phyloP scores from a whole-genome alignment of 2,329 filamentous ascomycete species.

The Fusarium transvaalense region DNA sequence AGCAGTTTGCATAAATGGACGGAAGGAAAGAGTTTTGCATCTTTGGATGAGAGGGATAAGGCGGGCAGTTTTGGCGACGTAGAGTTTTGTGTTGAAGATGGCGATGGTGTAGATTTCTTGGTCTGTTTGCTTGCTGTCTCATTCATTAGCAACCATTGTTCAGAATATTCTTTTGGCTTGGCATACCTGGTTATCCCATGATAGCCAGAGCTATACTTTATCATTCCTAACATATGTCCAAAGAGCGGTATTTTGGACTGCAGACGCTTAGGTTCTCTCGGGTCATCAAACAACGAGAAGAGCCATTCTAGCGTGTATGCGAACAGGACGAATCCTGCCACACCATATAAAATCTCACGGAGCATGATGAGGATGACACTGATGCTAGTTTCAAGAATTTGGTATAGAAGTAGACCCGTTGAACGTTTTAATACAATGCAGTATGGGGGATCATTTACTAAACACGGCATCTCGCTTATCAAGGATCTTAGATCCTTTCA shows the following conservation, averaged over 20 bases:
- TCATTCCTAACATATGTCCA: constrained; percentile 38
- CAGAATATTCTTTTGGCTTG: accelerated
- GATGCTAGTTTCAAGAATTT: not conserved
- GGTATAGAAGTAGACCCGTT: not conserved
- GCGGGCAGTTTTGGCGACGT: constrained; percentile 45
- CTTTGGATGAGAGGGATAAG: constrained; percentile 47
- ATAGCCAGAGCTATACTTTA: constrained; percentile 30
- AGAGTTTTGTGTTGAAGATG: constrained; percentile 49
- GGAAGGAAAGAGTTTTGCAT: constrained; percentile 47
- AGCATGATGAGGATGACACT: constrained; percentile 23
- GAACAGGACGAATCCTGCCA: constrained; percentile 23
- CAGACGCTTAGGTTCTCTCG: constrained; percentile 33
- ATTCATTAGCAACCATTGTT: not conserved
- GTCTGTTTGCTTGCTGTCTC: constrained; percentile 17
- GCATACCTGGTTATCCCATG: constrained; percentile 34
- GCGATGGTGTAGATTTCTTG: constrained; percentile 49
- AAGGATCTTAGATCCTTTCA: not conserved
- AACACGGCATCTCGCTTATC: not conserved
- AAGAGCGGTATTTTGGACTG: constrained; percentile 35
- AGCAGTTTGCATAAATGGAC: constrained; percentile 45
- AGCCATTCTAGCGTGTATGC: constrained; percentile 37
- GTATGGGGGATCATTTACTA: not conserved
- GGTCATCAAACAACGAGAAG: constrained; percentile 36
- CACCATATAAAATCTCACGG: constrained; percentile 24
- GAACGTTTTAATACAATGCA: not conserved